phyloP scores from a whole-genome alignment of 345 rosid species.

The Noccaea bulbosa region DNA sequence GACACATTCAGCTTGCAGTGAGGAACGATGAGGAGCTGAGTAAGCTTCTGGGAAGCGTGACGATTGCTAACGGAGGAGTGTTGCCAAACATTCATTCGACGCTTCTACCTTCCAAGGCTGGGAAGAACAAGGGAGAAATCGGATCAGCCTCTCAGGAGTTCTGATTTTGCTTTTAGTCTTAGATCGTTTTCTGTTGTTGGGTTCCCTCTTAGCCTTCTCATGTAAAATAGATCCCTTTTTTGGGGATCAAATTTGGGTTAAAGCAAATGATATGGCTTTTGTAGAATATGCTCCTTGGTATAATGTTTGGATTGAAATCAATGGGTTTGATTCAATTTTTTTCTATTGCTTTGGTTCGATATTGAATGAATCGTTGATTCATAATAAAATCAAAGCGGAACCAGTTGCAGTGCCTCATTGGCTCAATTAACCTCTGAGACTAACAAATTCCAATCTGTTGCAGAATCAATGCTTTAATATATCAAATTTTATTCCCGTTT shows the following conservation, averaged over 20 bases:
- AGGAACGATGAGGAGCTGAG: conserved; percentile 79
- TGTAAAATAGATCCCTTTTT: conserved; percentile 18
- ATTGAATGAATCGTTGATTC: no score
- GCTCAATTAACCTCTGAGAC: no score
- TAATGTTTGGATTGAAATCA: neutral
- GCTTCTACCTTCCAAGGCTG: conserved; percentile 60
- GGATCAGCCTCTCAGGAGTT: conserved; percentile 79
- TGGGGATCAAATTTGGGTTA: neutral
- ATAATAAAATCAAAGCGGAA: no score
- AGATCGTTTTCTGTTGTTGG: neutral
- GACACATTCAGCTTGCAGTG: conserved; percentile 80
- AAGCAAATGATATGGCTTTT: neutral
- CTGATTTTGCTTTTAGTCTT: conserved; percentile 1
- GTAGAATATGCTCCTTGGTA: neutral
- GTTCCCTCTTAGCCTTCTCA: neutral
- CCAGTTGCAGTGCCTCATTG: no score
- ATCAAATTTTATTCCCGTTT: neutral
- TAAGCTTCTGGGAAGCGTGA: conserved; percentile 67
- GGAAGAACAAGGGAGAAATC: conserved; percentile 60
- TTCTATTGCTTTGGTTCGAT: neutral
- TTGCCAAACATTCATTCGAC: conserved; percentile 65
- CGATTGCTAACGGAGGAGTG: conserved; percentile 80
- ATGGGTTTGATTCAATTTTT: neutral
- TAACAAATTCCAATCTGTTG: neutral
- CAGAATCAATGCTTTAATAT: neutral